These are phyloP conservation scores for Stephanocyclus meneghinianus DNA, from an alignment of 352 stramenopile genomes.

Conservation along the genomic window DNA sequence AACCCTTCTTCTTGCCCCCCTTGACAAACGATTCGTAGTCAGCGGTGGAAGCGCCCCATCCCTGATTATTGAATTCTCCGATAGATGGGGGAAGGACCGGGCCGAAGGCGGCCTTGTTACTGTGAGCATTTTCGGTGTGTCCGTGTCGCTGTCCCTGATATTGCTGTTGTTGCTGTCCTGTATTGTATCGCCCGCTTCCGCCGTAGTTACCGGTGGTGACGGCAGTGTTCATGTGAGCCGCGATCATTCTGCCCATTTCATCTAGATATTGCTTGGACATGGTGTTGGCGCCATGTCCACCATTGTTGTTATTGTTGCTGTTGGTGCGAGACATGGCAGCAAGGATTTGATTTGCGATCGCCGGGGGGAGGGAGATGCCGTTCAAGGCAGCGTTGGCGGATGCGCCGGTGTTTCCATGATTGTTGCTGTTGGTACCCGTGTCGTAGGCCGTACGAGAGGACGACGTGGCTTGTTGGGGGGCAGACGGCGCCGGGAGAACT, in stretches of 20 bases:
- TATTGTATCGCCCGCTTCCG: constrained; percentile 2
- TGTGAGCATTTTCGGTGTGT: not conserved
- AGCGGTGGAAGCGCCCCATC: not conserved
- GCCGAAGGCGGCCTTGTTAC: constrained; percentile 3
- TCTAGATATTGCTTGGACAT: constrained; percentile 4
- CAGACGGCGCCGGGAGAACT: not conserved
- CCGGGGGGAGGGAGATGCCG: not conserved
- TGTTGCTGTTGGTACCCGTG: not conserved
- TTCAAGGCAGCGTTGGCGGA: not conserved
- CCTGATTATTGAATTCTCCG: constrained; percentile 5
- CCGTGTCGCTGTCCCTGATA: not conserved
- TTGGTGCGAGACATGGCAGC: not conserved
- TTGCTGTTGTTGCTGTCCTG: not conserved
- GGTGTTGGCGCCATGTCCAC: not conserved
- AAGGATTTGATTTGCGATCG: not conserved
- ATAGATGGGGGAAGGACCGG: constrained; percentile 21
- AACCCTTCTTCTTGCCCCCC: not conserved
- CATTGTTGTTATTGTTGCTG: not conserved
- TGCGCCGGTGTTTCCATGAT: not conserved
- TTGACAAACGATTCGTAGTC: not conserved
- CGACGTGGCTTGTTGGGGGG: not conserved
- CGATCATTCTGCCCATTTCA: not conserved
- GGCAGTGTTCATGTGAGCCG: not conserved
- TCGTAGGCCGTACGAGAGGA: not conserved
- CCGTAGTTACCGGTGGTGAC: not conserved